phyloP scores from a whole-genome alignment of 352 stramenopile genomes.

The Phytophthora europaea region DNA sequence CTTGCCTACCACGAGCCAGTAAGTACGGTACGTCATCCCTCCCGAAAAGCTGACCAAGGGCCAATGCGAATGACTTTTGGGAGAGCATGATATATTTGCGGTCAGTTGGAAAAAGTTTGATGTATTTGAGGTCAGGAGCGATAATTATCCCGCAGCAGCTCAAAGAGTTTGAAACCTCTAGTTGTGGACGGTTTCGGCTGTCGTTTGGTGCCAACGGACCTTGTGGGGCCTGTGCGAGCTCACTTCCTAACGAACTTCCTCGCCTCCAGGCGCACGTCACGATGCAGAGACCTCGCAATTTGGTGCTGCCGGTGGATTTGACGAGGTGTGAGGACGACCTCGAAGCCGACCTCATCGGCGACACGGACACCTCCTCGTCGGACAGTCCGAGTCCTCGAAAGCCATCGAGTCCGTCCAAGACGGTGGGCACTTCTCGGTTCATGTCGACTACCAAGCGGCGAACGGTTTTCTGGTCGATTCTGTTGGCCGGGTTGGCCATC shows the following conservation, averaged over 20 bases:
- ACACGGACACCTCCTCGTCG: not conserved
- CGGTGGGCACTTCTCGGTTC: not conserved
- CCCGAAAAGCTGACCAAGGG: too few species aligned
- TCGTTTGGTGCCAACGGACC: not conserved
- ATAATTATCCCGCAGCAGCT: too few species aligned
- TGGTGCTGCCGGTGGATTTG: not conserved
- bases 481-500: not conserved
- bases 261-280: not conserved
- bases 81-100: too few species aligned
- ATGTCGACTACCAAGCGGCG: not conserved
- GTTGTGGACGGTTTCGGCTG: not conserved
- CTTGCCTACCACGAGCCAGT: too few species aligned
- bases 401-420: not conserved
- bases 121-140: too few species aligned
- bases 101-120: too few species aligned
- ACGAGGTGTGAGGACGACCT: not conserved
- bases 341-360: not conserved
- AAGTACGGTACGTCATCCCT: too few species aligned
- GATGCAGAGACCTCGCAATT: constrained; percentile 3
- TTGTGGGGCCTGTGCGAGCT: not conserved
- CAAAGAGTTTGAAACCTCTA: not conserved
- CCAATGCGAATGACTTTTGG: too few species aligned
- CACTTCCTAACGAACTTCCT: not conserved
- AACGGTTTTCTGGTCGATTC: not conserved
- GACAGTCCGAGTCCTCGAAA: constrained; percentile 4